phyloP scores from a whole-genome alignment of 257 asterid genomes.

The Haberlea rhodopensis region DNA sequence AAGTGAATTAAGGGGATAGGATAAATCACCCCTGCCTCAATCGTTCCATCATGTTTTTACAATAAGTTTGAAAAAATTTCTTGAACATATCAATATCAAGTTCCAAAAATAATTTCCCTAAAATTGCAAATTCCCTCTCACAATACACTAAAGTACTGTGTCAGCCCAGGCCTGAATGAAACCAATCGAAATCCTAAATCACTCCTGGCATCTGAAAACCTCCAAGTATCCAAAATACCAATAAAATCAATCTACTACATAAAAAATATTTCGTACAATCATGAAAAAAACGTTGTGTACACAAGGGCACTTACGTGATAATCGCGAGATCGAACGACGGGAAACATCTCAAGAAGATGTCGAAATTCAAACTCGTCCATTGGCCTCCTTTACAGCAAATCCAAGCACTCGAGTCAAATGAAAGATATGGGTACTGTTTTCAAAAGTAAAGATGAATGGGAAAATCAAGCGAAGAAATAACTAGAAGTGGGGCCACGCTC shows the following conservation, averaged over 20 bases:
- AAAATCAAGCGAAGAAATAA: too few relatives aligned
- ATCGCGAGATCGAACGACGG: conserved; percentile 29
- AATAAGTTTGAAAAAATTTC: too few relatives aligned
- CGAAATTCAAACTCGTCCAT: conserved; percentile 26
- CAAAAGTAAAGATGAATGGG: too few relatives aligned
- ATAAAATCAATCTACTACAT: neutral
- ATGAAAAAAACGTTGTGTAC: neutral
- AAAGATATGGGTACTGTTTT: too few relatives aligned
- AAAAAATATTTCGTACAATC: neutral
- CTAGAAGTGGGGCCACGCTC: too few relatives aligned
- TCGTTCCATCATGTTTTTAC: too few relatives aligned
- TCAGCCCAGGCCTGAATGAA: neutral
- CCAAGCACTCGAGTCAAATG: neutral
- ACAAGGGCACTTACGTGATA: conserved; percentile 21
- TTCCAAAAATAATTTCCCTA: neutral
- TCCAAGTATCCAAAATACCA: neutral
- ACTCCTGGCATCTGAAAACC: neutral
- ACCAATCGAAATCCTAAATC: neutral
- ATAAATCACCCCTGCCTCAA: too few relatives aligned
- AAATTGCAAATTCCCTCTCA: neutral
- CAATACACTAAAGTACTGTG: neutral
- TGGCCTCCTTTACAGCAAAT: neutral
- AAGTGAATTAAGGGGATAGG: too few relatives aligned
- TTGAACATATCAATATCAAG: too few relatives aligned
- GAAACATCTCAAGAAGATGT: conserved; percentile 23